Conservation (phyloP, 73 alveolate species). For the Effrenium voratum region DNA sequence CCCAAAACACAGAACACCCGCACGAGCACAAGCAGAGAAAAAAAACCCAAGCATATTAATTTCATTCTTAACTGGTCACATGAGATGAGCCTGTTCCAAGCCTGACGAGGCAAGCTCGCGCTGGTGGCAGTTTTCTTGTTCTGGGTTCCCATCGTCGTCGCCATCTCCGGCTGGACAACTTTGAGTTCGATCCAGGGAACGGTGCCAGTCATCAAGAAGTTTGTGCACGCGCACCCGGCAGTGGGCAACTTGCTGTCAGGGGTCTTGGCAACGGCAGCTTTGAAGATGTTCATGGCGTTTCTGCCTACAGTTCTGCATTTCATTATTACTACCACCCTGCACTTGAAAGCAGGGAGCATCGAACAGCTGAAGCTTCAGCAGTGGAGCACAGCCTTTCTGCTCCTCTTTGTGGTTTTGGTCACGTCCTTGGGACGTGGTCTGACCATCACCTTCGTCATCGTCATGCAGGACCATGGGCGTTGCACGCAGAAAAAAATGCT, state of each 20-base stretch:
- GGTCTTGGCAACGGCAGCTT: conserved; percentile 70
- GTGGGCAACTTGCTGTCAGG: conserved; percentile 75
- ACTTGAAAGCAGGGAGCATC: conserved; percentile 54
- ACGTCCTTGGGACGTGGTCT: conserved; percentile 85
- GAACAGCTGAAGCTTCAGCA: conserved; percentile 89
- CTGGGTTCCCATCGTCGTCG: conserved; percentile 92
- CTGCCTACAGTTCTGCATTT: conserved; percentile 67
- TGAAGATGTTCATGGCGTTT: conserved; percentile 89
- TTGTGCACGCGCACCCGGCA: conserved; percentile 78
- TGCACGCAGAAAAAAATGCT: no score
- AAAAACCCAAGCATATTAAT: no score
- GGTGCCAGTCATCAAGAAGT: conserved; percentile 76
- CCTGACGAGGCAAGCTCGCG: conserved; percentile 54
- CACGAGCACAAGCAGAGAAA: no score
- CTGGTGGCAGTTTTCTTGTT: conserved; percentile 78
- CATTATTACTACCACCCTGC: conserved; percentile 66
- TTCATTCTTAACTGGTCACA: no score
- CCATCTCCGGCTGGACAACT: conserved; percentile 77
- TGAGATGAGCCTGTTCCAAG: no score
- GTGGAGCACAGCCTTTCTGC: conserved; percentile 72
- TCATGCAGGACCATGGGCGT: conserved; percentile 94
- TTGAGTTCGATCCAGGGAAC: conserved; percentile 88
- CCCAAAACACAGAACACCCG: no score
- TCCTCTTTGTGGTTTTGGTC: conserved; percentile 78
- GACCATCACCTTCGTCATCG: conserved; percentile 82